Percentiles rank a stretch among this genome's conserved stretches.
phyloP scores from a whole-genome alignment of 192 early-diverging fungal genomes.

The Paraglomus brasilianum region DNA sequence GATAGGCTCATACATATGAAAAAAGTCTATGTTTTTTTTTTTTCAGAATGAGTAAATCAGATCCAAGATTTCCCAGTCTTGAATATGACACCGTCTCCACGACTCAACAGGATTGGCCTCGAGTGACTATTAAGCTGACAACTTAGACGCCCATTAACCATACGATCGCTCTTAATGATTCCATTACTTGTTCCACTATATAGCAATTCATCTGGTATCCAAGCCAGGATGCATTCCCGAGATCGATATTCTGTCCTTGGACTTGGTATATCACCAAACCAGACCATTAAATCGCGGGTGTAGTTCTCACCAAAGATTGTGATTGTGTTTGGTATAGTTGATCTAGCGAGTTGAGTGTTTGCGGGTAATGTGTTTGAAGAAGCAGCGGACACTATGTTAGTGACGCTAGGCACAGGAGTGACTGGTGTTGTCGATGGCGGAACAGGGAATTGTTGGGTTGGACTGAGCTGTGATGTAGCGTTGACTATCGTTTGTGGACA shows the following conservation, averaged over 20 bases:
- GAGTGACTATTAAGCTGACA: constrained; percentile 3
- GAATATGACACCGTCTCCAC: constrained; percentile 41
- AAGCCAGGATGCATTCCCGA: constrained; percentile 44
- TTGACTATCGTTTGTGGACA: constrained; percentile 44
- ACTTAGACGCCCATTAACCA: constrained; percentile 6
- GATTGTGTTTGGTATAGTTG: constrained; percentile 39
- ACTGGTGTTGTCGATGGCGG: constrained; percentile 7
- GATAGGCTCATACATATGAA: neutral
- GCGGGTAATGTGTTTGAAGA: constrained; percentile 39
- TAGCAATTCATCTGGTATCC: constrained; percentile 45
- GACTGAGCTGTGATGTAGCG: constrained; percentile 9
- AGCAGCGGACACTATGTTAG: constrained; percentile 36
- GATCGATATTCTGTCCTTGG: constrained; percentile 48
- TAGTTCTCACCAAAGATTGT: constrained; percentile 72
- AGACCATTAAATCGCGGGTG: constrained; percentile 64
- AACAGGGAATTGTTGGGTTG: constrained; percentile 34
- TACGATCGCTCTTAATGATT: constrained; percentile 28
- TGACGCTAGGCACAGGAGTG: constrained; percentile 16
- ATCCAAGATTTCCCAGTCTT: constrained; percentile 39
- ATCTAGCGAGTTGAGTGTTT: constrained; percentile 25
- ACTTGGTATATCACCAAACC: constrained; percentile 66
- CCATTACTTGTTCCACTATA: constrained; percentile 29
- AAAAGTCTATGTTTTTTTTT: neutral
- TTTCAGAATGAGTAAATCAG: constrained; percentile 11
- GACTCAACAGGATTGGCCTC: constrained; percentile 37